Evolutionary conservation across 306 rosid genomes (phyloP).

Genomic region (Vigna mungo): DNA sequence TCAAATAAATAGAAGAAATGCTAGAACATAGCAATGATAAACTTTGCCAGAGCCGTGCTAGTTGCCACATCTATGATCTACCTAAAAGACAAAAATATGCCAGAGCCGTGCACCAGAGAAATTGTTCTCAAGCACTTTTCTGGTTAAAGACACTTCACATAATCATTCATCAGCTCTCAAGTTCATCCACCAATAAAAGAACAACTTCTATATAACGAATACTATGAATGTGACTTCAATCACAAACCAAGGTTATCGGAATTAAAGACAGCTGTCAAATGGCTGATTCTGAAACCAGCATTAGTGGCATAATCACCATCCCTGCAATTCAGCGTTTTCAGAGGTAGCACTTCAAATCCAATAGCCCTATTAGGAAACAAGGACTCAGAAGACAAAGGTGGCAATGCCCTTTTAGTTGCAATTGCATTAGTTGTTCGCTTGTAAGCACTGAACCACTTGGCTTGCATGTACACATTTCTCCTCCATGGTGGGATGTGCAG

Average conservation of each 20-base stretch:
- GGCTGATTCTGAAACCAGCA: slow-evolving; percentile 58
- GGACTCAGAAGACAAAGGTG: slow-evolving; percentile 4
- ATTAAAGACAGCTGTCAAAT: slow-evolving; percentile 61
- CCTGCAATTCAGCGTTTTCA: slow-evolving; percentile 53
- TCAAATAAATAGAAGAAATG: background rate
- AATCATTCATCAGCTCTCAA: background rate
- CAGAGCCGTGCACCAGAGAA: background rate
- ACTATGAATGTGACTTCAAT: background rate
- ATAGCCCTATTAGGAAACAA: slow-evolving; percentile 37
- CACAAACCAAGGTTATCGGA: slow-evolving; percentile 29
- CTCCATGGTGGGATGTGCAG: slow-evolving; percentile 88
- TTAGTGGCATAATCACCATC: slow-evolving; percentile 46
- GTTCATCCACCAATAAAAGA: background rate
- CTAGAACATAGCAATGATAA: background rate
- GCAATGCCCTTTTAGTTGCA: slow-evolving; percentile 21
- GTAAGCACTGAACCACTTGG: slow-evolving; percentile 81
- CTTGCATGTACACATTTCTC: slow-evolving; percentile 70
- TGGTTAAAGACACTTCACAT: background rate
- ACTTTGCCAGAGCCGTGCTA: background rate
- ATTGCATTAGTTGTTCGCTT: slow-evolving; percentile 65
- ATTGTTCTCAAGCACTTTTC: slow-evolving; percentile 11
- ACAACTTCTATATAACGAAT: slow-evolving; percentile 8
- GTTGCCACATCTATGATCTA: background rate
- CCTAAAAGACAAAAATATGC: slow-evolving; percentile 22
- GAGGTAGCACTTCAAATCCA: slow-evolving; percentile 53